These are phyloP conservation scores for Colletotrichum costaricense DNA, from an alignment of 2,329 filamentous ascomycete genomes.

Conservation along the genomic window DNA sequence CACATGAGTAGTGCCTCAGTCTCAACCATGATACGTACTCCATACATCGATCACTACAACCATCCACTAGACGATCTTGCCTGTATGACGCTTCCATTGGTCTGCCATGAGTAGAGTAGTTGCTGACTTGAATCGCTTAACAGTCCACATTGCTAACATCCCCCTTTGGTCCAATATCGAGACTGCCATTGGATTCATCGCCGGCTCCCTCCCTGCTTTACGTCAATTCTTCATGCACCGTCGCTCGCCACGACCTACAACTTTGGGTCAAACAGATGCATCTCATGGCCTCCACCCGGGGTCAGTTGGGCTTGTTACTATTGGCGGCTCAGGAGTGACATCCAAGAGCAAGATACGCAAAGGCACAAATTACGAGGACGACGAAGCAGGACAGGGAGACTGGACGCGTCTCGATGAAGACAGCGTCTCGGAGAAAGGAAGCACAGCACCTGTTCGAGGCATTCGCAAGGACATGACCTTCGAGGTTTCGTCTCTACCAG, in stretches of 20 bases:
- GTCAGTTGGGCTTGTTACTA: slow-evolving; percentile 31
- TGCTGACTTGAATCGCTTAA: neutral
- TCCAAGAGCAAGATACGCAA: slow-evolving; percentile 29
- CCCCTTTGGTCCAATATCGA: slow-evolving; percentile 38
- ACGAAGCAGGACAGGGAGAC: slow-evolving; percentile 24
- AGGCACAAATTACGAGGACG: slow-evolving; percentile 20
- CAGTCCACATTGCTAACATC: slow-evolving; percentile 38
- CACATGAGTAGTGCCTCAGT: slow-evolving; percentile 36
- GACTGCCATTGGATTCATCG: slow-evolving; percentile 37
- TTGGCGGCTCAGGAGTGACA: slow-evolving; percentile 29
- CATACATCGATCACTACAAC: slow-evolving; percentile 39
- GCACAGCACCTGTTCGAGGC: slow-evolving; percentile 33
- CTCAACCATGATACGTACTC: slow-evolving; percentile 38
- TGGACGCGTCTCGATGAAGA: slow-evolving; percentile 37
- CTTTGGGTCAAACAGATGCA: slow-evolving; percentile 5
- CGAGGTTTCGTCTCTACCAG: neutral
- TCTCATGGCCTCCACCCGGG: neutral
- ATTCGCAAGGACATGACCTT: slow-evolving; percentile 33
- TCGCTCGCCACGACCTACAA: neutral
- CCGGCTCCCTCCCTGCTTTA: slow-evolving; percentile 36
- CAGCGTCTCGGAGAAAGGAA: slow-evolving; percentile 32
- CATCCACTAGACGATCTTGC: slow-evolving; percentile 30
- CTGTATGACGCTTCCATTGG: slow-evolving; percentile 11
- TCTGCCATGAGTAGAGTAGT: too few relatives aligned
- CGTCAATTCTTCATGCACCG: slow-evolving; percentile 25